phyloP scores from a whole-genome alignment of 345 rosid genomes.

The Dovyalis caffra region DNA sequence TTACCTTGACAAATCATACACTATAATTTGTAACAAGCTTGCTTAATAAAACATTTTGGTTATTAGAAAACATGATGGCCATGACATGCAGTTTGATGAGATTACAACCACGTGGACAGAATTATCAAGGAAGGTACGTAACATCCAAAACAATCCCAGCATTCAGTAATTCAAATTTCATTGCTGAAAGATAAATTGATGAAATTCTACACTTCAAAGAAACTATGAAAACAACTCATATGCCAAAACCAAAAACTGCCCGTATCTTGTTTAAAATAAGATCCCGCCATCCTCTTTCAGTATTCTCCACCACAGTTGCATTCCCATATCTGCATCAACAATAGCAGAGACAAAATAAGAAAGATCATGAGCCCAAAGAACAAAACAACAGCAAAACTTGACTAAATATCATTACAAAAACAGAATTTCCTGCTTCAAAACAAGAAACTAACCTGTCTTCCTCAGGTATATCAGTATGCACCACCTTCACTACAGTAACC shows the following conservation, averaged over 20 bases:
- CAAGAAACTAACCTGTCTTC: conserved; percentile 71
- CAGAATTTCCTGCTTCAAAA: neutral
- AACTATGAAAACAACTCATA: conserved; percentile 8
- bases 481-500: conserved; percentile 66
- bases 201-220: neutral
- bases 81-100: neutral
- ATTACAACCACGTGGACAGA: neutral
- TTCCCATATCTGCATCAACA: conserved; percentile 76
- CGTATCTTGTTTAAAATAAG: conserved; percentile 84
- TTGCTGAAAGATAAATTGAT: neutral
- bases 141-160: conserved; percentile 2
- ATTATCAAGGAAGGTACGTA: neutral
- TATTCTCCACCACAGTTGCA: conserved; percentile 90
- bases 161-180: conserved; percentile 13
- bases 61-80: neutral
- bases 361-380: neutral
- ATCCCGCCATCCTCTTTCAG: conserved; percentile 96
- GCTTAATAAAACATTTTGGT: conserved; percentile 10
- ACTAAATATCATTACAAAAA: neutral
- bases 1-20: neutral
- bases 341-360: neutral
- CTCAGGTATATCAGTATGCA: conserved; percentile 81
- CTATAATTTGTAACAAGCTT: neutral
- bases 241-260: conserved; percentile 83
- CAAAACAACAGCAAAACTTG: neutral